These are phyloP conservation scores for Ajuga reptans DNA, from an alignment of 305 asterid species.

Conservation along the genomic window DNA sequence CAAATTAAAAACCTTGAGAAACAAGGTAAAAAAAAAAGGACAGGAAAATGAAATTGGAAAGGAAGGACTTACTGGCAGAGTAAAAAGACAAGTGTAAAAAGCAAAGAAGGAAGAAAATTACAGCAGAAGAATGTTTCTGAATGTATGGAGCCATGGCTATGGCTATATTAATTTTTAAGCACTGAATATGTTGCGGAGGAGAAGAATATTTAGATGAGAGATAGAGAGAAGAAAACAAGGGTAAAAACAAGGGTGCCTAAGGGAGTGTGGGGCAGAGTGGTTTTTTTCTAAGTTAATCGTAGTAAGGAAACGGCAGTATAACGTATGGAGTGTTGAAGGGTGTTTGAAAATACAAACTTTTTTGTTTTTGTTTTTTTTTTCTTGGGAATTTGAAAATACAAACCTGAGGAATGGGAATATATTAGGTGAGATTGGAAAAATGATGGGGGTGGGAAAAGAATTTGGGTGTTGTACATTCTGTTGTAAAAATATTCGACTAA, in stretches of 20 bases:
- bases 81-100: conserved; percentile 23
- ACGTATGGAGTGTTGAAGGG: conserved; percentile 17
- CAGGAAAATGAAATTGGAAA: neutral
- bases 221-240: neutral
- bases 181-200: neutral
- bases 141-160: conserved; percentile 24
- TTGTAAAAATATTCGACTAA: too few relatives aligned
- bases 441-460: neutral
- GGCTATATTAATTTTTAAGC: neutral
- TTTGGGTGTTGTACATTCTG: too few relatives aligned
- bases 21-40: neutral
- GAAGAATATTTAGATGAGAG: neutral
- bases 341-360: conserved; percentile 16
- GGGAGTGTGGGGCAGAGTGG: neutral
- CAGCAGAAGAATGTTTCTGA: conserved; percentile 5
- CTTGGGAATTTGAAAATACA: too few relatives aligned
- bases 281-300: neutral
- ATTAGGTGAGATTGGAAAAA: neutral
- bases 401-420: conserved; percentile 9
- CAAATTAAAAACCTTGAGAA: neutral
- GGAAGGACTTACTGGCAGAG: conserved; percentile 28
- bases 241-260: neutral
- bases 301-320: conserved; percentile 18
- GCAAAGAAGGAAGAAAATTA: conserved; percentile 11
- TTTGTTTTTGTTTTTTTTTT: too few relatives aligned